Base-by-base conservation (phyloP, 2,329 filamentous ascomycete genomes). In the Hypoxylon sp. region DNA sequence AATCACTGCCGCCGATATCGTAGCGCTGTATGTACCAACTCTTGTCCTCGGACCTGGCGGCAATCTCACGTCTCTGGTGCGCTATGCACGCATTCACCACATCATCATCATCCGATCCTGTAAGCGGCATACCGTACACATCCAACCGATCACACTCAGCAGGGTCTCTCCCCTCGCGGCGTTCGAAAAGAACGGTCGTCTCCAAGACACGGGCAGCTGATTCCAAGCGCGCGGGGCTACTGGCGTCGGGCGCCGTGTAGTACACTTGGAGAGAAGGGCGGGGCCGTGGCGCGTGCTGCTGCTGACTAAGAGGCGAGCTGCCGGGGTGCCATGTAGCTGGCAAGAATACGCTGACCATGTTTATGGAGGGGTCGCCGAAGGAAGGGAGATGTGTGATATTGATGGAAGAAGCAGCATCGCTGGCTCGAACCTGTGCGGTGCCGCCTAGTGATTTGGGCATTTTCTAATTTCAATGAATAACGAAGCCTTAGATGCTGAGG, bases 361-460 rank as follows among this genome's bases (percentile, higher is more conserved):
- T 22, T 22, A 22, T 22, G 19, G 19, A 22, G 1, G 19, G 19
- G 19, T 22, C 19, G 19, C 19, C 19, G 19, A 22, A 24, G 9
- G 24, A 50, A 14, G 11, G 9, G 14, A 10, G 8, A 8, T 50
- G 46, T 29, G 2, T 24, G 24, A 31, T 31, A n/a, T 50, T 31
- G 19, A 50, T 14, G 24, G 22, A 22, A 5, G 24, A 17, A 10
- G 24, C 10, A 14, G 26, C 24, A n/a, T 31, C 22, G 22, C 9
- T 29, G 46, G 19, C 19, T 22, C 46, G 46, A 48, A 11, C 19
- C 22, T 19, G 14, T 13, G 10, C 19, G 11, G 22, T 48, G 46
- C 22, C 13, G 46, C 22, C 46, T 5, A 48, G 46, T 14, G 46
- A 48, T 48, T 48, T 48, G 22, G 46, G 46, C 46, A 29, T 31